Evolutionary conservation across 306 rosid species (phyloP), one percentile per base, ranked within the genome.

Genomic region (Vigna reflexopilosa): DNA sequence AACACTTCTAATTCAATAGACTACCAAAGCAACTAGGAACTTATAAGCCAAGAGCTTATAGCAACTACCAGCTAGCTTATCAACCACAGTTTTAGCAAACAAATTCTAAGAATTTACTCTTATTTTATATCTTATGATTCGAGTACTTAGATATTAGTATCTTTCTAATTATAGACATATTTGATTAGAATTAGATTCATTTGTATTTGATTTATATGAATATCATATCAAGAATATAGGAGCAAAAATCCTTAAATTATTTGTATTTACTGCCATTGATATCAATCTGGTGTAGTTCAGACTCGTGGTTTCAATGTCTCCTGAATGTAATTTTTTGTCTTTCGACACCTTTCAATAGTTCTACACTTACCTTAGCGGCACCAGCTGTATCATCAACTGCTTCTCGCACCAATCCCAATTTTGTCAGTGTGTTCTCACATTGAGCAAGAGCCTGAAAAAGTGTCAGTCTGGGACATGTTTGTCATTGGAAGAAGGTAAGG

Each of bases 361-460:
- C 77, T 71, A 73, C 72, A 80, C 78, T 52, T 78, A 93, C 99
- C 96, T 91, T 88, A 32, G 99, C 98, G 17, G 99, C 97, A 74
- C 98, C 99, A 42, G 99, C 99, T 47, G 99, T 95, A 72, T 95
- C 97, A 57, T 95, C 97, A 51, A 86, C 93, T 12, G 97, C 97
- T 84, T 89, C 99, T 88, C 93, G 89, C 76, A 95, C 90, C 86
- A 95, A 93, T 72, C 97, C 96, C 70, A 79, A 77, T 81, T 65
- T 70, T 14, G 96, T 89, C 85, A 95, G 87, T 7, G 94, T 93
- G 88, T 87, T 75, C 90, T 95, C 99, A 83, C 99, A 95, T 88
- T 95, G 99, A 84, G 96, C 94, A 76, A 95, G 99, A 89, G 99
- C 99, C 99, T 95, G 78, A 78, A 81, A 85, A 78, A 69, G 51